Percentiles rank a stretch among this genome's conserved stretches.
These are phyloP conservation scores for Colletotrichum graminicola DNA, from an alignment of 2,329 filamentous ascomycete genomes.

Conservation along the genomic window DNA sequence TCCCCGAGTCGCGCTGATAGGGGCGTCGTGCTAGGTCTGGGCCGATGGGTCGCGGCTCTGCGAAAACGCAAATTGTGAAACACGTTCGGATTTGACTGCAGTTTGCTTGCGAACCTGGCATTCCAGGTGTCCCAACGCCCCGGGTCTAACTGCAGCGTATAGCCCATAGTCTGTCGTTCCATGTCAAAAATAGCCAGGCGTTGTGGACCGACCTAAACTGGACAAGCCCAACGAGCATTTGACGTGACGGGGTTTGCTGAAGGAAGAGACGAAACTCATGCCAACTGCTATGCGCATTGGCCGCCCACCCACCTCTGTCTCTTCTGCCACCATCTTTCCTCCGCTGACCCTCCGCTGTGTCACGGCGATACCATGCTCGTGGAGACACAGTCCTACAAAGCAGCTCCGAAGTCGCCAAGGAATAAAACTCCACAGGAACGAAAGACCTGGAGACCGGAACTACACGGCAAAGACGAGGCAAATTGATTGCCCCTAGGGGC, in stretches of 20 bases:
- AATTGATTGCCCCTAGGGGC: slow-evolving; percentile 8
- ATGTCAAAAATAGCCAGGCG: neutral
- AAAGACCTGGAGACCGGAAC: neutral
- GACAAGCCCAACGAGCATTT: neutral
- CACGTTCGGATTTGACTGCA: neutral
- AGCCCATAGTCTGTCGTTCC: neutral
- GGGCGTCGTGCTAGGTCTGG: neutral
- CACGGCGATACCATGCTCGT: neutral
- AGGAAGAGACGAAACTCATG: slow-evolving; percentile 15
- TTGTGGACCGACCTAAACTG: neutral
- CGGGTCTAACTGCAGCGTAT: too few species aligned
- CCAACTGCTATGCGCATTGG: neutral
- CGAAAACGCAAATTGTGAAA: neutral
- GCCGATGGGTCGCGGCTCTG: neutral
- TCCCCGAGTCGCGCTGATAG: neutral
- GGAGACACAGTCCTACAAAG: neutral
- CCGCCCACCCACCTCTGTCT: neutral
- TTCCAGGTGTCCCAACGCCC: neutral
- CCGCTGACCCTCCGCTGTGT: neutral
- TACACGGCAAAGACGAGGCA: neutral
- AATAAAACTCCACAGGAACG: neutral
- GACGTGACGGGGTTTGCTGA: slow-evolving; percentile 22
- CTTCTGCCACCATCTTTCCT: neutral
- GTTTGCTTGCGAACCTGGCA: neutral
- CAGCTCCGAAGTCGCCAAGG: neutral